These are phyloP conservation scores for Neonectria coccinea DNA, from an alignment of 2,329 filamentous ascomycete genomes.

Conservation along the genomic window DNA sequence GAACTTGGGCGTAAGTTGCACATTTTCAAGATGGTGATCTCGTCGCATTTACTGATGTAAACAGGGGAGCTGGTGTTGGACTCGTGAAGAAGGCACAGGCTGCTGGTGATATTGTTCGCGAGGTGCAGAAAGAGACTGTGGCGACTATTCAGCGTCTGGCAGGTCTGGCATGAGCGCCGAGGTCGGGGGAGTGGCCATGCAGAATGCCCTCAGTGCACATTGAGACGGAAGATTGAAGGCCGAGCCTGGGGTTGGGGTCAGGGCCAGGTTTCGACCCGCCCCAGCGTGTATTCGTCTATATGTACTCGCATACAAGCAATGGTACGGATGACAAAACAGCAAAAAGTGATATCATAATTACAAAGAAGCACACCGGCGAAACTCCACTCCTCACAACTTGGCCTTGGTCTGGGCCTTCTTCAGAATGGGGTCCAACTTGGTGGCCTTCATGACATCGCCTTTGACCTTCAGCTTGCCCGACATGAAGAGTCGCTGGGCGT, in stretches of 20 bases:
- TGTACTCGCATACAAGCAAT: conserved; percentile 32
- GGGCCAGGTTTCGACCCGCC: conserved; percentile 24
- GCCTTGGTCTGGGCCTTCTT: conserved; percentile 88
- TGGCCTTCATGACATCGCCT: conserved; percentile 98
- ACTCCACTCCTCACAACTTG: conserved; percentile 73
- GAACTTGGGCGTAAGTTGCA: conserved; percentile 54
- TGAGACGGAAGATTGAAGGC: not conserved
- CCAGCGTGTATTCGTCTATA: conserved; percentile 36
- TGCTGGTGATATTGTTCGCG: conserved; percentile 57
- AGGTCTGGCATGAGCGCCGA: conserved; percentile 22
- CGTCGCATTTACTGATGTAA: conserved; percentile 20
- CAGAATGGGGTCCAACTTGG: conserved; percentile 92
- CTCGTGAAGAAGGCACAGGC: conserved; percentile 56
- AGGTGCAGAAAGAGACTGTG: conserved; percentile 54
- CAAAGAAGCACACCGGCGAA: conserved; percentile 22
- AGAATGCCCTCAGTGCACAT: not conserved
- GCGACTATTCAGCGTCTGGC: conserved; percentile 49
- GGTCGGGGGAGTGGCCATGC: not conserved
- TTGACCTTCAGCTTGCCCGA: conserved; percentile 98
- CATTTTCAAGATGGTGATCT: not conserved
- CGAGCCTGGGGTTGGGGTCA: not conserved
- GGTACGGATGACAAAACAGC: conserved; percentile 12
- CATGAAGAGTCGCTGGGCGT: conserved; percentile 97
- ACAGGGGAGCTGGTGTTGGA: conserved; percentile 58
- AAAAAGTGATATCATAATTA: conserved; percentile 44